A percentile compares a stretch with the other conserved stretches of the same genome.
Evolutionary conservation across 345 rosid species (phyloP).

Genomic region (Raphanus sativus): DNA sequence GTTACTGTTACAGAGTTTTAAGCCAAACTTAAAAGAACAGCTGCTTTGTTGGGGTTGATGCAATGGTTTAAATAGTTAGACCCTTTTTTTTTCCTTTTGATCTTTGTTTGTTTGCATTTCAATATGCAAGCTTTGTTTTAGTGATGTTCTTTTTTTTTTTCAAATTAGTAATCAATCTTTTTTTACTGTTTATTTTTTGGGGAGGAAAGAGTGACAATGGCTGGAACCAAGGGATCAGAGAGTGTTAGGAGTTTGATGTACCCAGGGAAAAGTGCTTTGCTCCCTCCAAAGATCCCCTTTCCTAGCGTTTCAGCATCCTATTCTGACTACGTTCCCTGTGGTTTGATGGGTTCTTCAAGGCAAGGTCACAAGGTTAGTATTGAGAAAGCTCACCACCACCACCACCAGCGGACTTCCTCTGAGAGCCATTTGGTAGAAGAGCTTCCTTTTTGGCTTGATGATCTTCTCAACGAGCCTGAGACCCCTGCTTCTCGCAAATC

Average conservation of each 20-base stretch:
- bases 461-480: slow-evolving; percentile 95
- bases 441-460: slow-evolving; percentile 99
- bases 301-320: slow-evolving; percentile 65
- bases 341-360: slow-evolving; percentile 58
- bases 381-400: slow-evolving; percentile 67
- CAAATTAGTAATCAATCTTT: not conserved
- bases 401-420: slow-evolving; percentile 92
- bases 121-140: too few species aligned
- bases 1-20: not conserved
- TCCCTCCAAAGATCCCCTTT: slow-evolving; percentile 94
- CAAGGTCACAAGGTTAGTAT: slow-evolving; percentile 62
- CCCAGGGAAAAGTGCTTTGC: slow-evolving; percentile 76
- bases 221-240: slow-evolving; percentile 75
- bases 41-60: not conserved
- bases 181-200: slow-evolving; percentile 21
- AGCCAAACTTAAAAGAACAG: not conserved
- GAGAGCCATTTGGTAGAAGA: slow-evolving; percentile 82
- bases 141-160: too few species aligned
- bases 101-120: too few species aligned
- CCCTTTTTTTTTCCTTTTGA: not conserved
- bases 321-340: slow-evolving; percentile 59
- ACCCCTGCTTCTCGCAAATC: slow-evolving; percentile 82
- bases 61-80: not conserved
- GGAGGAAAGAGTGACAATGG: slow-evolving; percentile 56
- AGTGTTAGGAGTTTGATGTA: slow-evolving; percentile 61